These are phyloP conservation scores for Haplosporangium gracile DNA, from an alignment of 192 early-diverging fungal species.

Conservation along the genomic window DNA sequence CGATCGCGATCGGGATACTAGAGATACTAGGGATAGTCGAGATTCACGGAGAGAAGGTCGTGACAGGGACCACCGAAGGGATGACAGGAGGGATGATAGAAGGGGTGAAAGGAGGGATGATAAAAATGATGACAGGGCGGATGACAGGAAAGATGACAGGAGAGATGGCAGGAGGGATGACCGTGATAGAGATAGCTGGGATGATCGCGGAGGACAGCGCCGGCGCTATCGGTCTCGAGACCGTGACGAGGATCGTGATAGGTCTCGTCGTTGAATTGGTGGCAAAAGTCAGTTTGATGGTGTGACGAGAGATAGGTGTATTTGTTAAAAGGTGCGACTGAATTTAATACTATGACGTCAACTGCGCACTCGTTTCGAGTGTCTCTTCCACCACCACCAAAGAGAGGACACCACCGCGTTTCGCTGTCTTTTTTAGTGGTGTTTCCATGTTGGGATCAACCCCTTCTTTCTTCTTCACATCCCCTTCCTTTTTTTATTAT, in stretches of 20 bases:
- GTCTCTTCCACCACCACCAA: neutral
- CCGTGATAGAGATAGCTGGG: neutral
- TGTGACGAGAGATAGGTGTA: no score
- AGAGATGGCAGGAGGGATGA: neutral
- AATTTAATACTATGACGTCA: neutral
- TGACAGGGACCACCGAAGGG: neutral
- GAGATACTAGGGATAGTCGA: neutral
- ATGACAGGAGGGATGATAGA: neutral
- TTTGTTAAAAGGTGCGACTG: neutral
- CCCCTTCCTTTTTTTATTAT: neutral
- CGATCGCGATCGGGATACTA: slow-evolving; percentile 1
- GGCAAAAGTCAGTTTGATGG: no score
- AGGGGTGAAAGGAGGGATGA: neutral
- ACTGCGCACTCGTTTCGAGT: neutral
- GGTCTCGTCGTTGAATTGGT: neutral
- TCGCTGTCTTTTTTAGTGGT: neutral
- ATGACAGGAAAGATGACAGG: neutral
- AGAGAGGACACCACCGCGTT: neutral
- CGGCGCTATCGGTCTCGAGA: slow-evolving; percentile 9
- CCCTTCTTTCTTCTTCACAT: neutral
- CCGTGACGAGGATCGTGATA: neutral
- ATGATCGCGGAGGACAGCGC: neutral
- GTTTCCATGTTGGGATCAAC: neutral
- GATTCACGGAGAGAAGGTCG: slow-evolving; percentile 12
- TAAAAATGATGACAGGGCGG: neutral